Evolutionary conservation across 495 filamentous ascomycete species (phyloP), one percentile per base, ranked within the genome.

Genomic region (Entonaema liquescens): DNA sequence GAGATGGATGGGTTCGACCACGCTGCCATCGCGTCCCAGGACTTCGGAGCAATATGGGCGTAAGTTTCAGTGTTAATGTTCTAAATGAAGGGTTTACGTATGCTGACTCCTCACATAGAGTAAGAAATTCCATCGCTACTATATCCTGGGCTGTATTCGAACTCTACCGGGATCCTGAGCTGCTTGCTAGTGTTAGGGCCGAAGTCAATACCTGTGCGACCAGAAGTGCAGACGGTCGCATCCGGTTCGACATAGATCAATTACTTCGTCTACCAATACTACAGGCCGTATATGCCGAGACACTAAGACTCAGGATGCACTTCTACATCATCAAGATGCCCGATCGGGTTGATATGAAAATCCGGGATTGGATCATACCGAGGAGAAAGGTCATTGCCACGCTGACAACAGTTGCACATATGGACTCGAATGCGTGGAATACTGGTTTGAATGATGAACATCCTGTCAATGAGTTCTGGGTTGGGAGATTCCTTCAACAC

Each of bases 271-370:
- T 67, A 15, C 73, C 77, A 33, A 13, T 78, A 13, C 76, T 80
- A n/a, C 77, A 74, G 63, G 66, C 73, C n/a, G 62, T 77, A 1
- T 79, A 77, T 52, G 75, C 75, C 21, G 77, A 79, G 70, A 78
- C 74, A 0, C 63, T 78, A 17, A 76, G 77, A 31, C 70, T 79
- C 17, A 33, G 72, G 4, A 73, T 78, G 69, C 61, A 80, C 64
- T 73, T 70, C 31, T 78, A 74, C 58, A 61, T 79, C 62, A 58
- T 74, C 23, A 64, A 72, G 28, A 70, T 68, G 64, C 42, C 69
- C 1, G 65, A 67, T 23, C 56, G 25, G 21, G 67, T 52, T n/a
- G 71, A 74, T 49, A 64, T 79, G 67, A 62, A 71, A 7, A 74
- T 79, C 42, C 62, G 62, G 55, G 55, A 74, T 17, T 74, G 68